Percentiles rank a stretch among this genome's conserved stretches.
These are phyloP conservation scores for Lithohypha guttulata DNA, from an alignment of 2,329 filamentous ascomycete genomes.

Conservation along the genomic window DNA sequence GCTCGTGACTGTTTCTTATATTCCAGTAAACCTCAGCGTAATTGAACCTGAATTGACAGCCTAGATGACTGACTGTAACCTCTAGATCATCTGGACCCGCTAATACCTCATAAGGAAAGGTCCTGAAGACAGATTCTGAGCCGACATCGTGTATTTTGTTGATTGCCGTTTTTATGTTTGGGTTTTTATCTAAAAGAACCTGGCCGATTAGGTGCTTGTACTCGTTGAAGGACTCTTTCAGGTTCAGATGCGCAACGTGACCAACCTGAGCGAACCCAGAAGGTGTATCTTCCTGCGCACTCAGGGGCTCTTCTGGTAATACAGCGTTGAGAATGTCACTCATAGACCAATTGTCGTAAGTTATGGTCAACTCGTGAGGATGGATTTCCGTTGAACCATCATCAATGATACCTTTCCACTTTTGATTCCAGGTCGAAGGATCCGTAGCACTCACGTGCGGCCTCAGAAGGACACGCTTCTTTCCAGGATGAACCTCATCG, in stretches of 20 bases:
- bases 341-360: conserved; percentile 81
- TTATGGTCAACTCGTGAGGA: conserved; percentile 63
- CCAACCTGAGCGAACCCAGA: conserved; percentile 80
- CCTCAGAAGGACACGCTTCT: conserved; percentile 31
- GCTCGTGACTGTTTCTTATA: conserved; percentile 78
- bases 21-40: conserved; percentile 99
- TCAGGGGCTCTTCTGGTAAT: conserved; percentile 57
- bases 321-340: conserved; percentile 73
- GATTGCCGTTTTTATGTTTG: conserved; percentile 73
- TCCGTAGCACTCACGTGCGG: conserved; percentile 33
- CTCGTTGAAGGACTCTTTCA: conserved; percentile 68
- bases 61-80: conserved; percentile 70
- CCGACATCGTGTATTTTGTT: conserved; percentile 92
- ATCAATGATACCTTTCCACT: conserved; percentile 57
- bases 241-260: conserved; percentile 87
- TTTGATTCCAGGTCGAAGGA: conserved; percentile 64
- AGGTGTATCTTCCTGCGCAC: conserved; percentile 64
- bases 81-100: conserved; percentile 71
- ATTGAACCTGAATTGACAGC: conserved; percentile 83
- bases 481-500: conserved; percentile 31
- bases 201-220: conserved; percentile 80
- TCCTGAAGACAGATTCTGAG: conserved; percentile 72
- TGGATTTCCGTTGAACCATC: conserved; percentile 58
- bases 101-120: conserved; percentile 85
- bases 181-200: conserved; percentile 83